Conservation (phyloP, 768 basidiomycete genomes). For the Filobasidium floriforme region DNA sequence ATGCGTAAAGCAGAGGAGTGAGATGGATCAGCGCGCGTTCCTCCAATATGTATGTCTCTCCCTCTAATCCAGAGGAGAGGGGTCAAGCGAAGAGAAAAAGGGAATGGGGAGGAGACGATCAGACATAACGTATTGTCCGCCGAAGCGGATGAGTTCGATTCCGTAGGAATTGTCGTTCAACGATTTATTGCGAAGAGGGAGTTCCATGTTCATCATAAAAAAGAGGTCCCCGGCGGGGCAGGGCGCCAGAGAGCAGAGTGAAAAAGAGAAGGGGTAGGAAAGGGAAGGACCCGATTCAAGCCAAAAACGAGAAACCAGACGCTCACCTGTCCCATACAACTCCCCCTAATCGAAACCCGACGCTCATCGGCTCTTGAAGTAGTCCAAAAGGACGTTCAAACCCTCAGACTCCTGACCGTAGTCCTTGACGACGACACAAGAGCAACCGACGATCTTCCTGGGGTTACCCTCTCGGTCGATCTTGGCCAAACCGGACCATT, state of each 20-base stretch:
- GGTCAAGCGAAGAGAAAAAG: not conserved
- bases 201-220: constrained; percentile 43
- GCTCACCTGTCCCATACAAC: not conserved
- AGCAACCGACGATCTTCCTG: constrained; percentile 65
- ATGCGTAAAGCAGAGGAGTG: too few species aligned
- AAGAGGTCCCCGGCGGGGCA: too few species aligned
- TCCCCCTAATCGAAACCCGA: not conserved
- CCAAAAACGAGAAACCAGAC: constrained; percentile 1
- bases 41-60: too few species aligned
- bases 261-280: constrained; percentile 7
- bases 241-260: not conserved
- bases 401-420: constrained; percentile 93
- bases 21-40: too few species aligned
- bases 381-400: constrained; percentile 61
- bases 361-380: constrained; percentile 87
- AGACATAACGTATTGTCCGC: constrained; percentile 40
- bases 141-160: constrained; percentile 47
- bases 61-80: too few species aligned
- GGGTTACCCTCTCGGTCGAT: constrained; percentile 99
- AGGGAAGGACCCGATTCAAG: constrained; percentile 3
- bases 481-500: constrained; percentile 99
- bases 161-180: constrained; percentile 43
- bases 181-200: constrained; percentile 43
- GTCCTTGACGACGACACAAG: constrained; percentile 87
- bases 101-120: constrained; percentile 26